Conservation (phyloP, 1,139 yeast genomes). For the Debaryomyces robertsiae region DNA sequence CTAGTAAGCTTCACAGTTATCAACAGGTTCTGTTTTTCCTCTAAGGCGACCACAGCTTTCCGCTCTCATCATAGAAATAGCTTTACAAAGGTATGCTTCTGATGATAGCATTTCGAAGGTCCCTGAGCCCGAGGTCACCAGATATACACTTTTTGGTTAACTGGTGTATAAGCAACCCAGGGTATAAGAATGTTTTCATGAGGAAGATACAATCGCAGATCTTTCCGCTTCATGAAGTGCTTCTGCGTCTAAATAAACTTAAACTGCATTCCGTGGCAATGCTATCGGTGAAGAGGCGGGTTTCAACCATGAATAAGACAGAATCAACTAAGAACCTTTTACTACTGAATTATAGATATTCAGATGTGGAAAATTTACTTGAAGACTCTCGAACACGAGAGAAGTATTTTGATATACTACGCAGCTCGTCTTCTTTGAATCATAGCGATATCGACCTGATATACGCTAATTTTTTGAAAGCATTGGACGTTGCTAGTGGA, state of each 20-base stretch:
- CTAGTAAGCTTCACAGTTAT: too few relatives aligned
- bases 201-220: constrained; percentile 10
- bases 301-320: constrained; percentile 1
- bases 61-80: too few relatives aligned
- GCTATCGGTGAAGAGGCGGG: not conserved
- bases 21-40: too few relatives aligned
- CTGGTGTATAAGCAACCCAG: constrained; percentile 13
- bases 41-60: too few relatives aligned
- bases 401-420: constrained; percentile 16
- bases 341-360: constrained; percentile 11
- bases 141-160: constrained; percentile 8
- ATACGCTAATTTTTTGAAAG: constrained; percentile 17
- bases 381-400: constrained; percentile 14
- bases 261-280: not conserved
- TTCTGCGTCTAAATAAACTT: not conserved
- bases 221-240: constrained; percentile 5
- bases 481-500: constrained; percentile 23
- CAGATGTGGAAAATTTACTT: constrained; percentile 19
- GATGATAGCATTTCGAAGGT: constrained; percentile 6
- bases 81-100: constrained; percentile 11
- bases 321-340: constrained; percentile 1
- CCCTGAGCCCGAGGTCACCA: constrained; percentile 6
- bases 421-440: constrained; percentile 11
- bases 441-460: constrained; percentile 17
- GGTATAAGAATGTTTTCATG: constrained; percentile 10